Percentiles rank a stretch among this genome's conserved stretches.
phyloP scores from a whole-genome alignment of 768 basidiomycete species.

The Grammothele lineata region DNA sequence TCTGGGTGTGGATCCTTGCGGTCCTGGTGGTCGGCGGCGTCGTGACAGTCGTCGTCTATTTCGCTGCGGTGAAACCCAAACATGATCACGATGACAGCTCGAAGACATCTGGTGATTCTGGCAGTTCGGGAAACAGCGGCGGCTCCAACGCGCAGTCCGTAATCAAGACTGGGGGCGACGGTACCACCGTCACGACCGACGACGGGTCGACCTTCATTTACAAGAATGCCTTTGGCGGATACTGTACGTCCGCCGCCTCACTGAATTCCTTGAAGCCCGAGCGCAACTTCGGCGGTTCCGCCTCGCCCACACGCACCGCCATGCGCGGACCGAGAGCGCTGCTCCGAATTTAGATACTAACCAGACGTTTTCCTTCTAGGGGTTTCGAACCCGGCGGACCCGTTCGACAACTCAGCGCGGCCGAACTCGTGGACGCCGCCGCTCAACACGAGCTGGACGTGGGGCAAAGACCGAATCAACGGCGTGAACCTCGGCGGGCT shows the following conservation, averaged over 20 bases:
- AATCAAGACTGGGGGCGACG: slow-evolving; percentile 61
- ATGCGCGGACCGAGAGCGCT: background rate
- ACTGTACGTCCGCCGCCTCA: slow-evolving; percentile 63
- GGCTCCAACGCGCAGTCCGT: too few species aligned
- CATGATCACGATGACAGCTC: too few species aligned
- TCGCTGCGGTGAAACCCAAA: too few species aligned
- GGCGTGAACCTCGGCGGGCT: slow-evolving; percentile 76
- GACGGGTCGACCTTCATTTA: slow-evolving; percentile 86
- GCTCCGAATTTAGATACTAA: background rate
- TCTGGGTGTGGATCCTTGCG: slow-evolving; percentile 7
- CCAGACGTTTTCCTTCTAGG: slow-evolving; percentile 32
- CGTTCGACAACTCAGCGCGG: slow-evolving; percentile 70
- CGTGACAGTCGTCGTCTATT: too few species aligned
- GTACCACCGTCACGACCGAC: slow-evolving; percentile 66
- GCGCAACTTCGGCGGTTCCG: background rate
- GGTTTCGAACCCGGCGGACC: slow-evolving; percentile 63
- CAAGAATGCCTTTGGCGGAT: slow-evolving; percentile 77
- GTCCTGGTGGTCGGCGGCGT: too few species aligned
- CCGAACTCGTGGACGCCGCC: slow-evolving; percentile 80
- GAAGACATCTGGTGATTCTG: too few species aligned
- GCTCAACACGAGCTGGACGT: slow-evolving; percentile 72
- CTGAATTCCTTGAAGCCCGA: background rate
- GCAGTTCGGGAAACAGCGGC: slow-evolving; percentile 17
- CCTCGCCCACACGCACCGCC: background rate
- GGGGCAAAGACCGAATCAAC: slow-evolving; percentile 53